Percentiles rank a stretch among this genome's conserved stretches.
Evolutionary conservation across 192 early-diverging fungal species (phyloP).

Genomic region (Blastocladiella britannica): DNA sequence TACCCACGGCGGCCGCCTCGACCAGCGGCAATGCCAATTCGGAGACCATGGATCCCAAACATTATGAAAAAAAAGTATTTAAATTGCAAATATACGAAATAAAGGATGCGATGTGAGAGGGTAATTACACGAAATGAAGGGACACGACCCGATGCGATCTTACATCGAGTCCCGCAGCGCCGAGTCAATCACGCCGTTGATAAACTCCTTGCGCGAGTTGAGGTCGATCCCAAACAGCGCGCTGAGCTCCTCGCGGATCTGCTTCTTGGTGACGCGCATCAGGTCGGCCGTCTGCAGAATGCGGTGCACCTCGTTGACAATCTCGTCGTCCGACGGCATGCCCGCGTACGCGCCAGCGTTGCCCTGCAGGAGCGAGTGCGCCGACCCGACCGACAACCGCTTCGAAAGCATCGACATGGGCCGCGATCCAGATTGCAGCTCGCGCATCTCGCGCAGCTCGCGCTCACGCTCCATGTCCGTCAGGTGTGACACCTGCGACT

Average conservation of each 20-base stretch:
- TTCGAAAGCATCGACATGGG: neutral
- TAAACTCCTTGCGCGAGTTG: slow-evolving; percentile 57
- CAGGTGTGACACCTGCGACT: neutral
- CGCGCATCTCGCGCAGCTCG: slow-evolving; percentile 1
- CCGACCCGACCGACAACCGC: neutral
- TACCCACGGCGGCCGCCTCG: no score
- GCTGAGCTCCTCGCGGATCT: slow-evolving; percentile 75
- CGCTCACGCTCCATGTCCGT: neutral
- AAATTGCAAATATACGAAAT: no score
- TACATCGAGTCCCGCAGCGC: slow-evolving; percentile 22
- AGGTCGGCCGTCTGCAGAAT: slow-evolving; percentile 50
- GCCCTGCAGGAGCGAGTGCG: neutral
- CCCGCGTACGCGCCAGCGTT: neutral
- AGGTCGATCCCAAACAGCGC: slow-evolving; percentile 62
- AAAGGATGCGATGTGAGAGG: no score
- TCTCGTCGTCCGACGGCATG: slow-evolving; percentile 52
- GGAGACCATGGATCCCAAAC: no score
- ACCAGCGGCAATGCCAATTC: no score
- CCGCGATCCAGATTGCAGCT: neutral
- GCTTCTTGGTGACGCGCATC: slow-evolving; percentile 54
- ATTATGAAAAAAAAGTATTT: no score
- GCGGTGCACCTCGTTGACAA: slow-evolving; percentile 45
- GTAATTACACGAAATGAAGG: no score
- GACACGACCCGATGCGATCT: no score
- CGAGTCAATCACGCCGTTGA: slow-evolving; percentile 69